Conservation (phyloP, 2,329 filamentous ascomycete species). For the Pochonia chlamydosporia region DNA sequence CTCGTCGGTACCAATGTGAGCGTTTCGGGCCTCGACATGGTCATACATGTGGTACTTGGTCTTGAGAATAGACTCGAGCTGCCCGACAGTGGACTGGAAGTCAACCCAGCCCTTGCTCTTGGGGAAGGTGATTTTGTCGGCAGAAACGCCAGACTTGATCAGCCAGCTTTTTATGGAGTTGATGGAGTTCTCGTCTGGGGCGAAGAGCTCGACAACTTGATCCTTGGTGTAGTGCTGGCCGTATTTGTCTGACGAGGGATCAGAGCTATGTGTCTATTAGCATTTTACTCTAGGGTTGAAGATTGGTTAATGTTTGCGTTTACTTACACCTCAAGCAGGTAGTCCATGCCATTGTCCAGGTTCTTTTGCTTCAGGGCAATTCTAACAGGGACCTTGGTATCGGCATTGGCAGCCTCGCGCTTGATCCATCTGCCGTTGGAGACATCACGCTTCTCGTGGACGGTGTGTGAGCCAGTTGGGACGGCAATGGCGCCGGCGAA, state of each 20-base stretch:
- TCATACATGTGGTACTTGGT: constrained; percentile 47
- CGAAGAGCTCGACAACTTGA: constrained; percentile 37
- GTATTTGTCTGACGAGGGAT: constrained; percentile 39
- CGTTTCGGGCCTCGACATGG: constrained; percentile 26
- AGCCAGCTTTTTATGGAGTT: constrained; percentile 49
- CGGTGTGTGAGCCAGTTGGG: constrained; percentile 17
- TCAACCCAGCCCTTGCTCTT: constrained; percentile 46
- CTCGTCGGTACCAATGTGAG: constrained; percentile 34
- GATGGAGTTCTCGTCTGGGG: constrained; percentile 37
- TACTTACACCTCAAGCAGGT: constrained; percentile 31
- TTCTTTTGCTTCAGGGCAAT: constrained; percentile 41
- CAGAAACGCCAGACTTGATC: constrained; percentile 41
- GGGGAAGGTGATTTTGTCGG: constrained; percentile 41
- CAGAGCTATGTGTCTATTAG: constrained; percentile 16
- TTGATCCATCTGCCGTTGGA: constrained; percentile 19
- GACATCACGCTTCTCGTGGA: constrained; percentile 24
- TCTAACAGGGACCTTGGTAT: constrained; percentile 26
- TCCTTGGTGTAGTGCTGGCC: constrained; percentile 41
- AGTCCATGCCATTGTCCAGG: constrained; percentile 36
- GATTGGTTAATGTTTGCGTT: too few species aligned
- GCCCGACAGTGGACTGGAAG: constrained; percentile 47
- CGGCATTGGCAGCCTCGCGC: constrained; percentile 12
- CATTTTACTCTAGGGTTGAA: background rate
- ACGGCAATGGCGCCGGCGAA: constrained; percentile 12
- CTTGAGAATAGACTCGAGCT: constrained; percentile 47